Evolutionary conservation across 2,329 filamentous ascomycete species (phyloP), one percentile per base, ranked within the genome.

Genomic region (Harringtonia lauricola): DNA sequence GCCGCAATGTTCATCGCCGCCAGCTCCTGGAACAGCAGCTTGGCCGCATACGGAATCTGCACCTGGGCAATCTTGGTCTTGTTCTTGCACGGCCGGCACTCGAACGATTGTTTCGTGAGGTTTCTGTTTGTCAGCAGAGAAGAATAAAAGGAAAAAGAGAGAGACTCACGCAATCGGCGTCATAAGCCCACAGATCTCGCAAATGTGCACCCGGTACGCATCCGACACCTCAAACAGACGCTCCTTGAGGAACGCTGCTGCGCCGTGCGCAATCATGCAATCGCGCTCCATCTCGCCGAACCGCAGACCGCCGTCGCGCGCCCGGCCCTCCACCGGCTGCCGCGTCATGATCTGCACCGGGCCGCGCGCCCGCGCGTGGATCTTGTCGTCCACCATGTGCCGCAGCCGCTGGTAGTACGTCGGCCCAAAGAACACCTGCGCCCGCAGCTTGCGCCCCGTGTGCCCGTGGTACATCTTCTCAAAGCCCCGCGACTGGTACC

Each of bases 231-330:
- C 90, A 57, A 98, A 95, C 46, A 98, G 68, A 57, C 92, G 80
- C 71, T 98, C 92, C 69, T 98, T 98, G 59, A 98, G 68, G 76
- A 98, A 98, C 2, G 89, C 83, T 43, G 87, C 90, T 4, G 94
- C 92, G 60, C 92, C 92, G 62, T 98, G 94, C n/a, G 94, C 88
- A 70, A 98, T 98, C 92, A 98, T 98, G 64, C 92, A 98, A 78
- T 98, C 94, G 70, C 94, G 90, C 67, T 98, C 94, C 92, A 98
- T 98, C 73, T 98, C 92, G 81, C 92, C 92, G 79, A 98, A 98
- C 61, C 94, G 90, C 36, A 98, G 76, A 71, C 92, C 92, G 75
- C 92, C 92, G 61, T 98, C 94, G 65, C 94, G 75, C 4, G 92
- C 92, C 78, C 94, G 86, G 83, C 92, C 92, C 67, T 98, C 92